Evolutionary conservation across 78 protist genomes (phyloP).

Genomic region (Paratrimastix pyriformis): DNA sequence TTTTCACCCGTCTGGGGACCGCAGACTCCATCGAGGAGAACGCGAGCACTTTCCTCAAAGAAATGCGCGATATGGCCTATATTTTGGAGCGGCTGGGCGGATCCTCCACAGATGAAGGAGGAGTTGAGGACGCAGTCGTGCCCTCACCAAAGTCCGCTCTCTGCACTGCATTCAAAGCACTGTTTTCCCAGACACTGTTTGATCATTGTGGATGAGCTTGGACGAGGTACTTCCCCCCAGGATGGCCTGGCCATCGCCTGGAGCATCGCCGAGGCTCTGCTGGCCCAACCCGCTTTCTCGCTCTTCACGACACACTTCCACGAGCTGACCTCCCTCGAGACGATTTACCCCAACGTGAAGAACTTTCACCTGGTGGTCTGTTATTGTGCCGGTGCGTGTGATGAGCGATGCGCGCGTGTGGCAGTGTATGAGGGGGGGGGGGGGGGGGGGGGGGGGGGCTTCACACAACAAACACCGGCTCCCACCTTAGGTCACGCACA

Average conservation of each 20-base stretch:
- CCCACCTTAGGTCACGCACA: too few relatives aligned
- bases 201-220: conserved; percentile 62
- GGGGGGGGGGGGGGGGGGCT: too few relatives aligned
- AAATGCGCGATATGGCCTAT: conserved; percentile 38
- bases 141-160: too few relatives aligned
- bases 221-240: conserved; percentile 46
- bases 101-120: too few relatives aligned
- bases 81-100: conserved; percentile 9
- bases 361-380: neutral
- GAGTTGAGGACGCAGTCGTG: too few relatives aligned
- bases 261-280: conserved; percentile 19
- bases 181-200: neutral
- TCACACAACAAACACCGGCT: too few relatives aligned
- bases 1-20: conserved; percentile 29
- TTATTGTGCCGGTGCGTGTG: too few relatives aligned
- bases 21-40: conserved; percentile 33
- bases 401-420: too few relatives aligned
- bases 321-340: neutral
- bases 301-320: conserved; percentile 43
- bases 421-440: too few relatives aligned
- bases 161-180: too few relatives aligned
- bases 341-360: neutral
- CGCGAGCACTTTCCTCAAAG: conserved; percentile 30
- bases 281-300: neutral
- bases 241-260: conserved; percentile 48